A percentile compares a stretch with the other conserved stretches of the same genome.
These are phyloP conservation scores for Tetrastigma voinierianum DNA, from an alignment of 164 flowering plant species.

Conservation along the genomic window DNA sequence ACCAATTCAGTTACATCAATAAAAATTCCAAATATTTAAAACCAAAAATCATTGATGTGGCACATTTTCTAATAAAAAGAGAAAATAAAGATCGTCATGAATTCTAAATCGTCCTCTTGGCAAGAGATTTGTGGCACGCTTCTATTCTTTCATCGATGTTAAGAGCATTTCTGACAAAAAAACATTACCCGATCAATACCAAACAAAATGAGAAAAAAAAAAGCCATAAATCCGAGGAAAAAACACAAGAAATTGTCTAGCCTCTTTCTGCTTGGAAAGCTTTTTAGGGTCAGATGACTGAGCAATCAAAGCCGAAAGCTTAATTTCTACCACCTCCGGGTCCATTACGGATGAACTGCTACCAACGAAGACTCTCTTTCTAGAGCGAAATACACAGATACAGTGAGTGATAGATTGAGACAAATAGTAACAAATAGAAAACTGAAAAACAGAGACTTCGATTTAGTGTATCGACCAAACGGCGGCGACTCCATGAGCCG, in stretches of 20 bases:
- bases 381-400: conserved; percentile 12
- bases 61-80: too few species aligned
- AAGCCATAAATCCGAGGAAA: neutral
- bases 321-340: conserved; percentile 32
- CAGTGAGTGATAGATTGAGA: neutral
- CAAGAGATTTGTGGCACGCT: too few species aligned
- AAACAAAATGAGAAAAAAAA: neutral
- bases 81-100: too few species aligned
- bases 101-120: too few species aligned
- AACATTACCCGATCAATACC: neutral
- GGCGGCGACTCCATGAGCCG: conserved; percentile 1
- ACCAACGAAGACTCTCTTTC: conserved; percentile 24
- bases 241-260: conserved; percentile 8
- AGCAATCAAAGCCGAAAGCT: conserved; percentile 14
- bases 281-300: conserved; percentile 16
- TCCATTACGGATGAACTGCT: conserved; percentile 28
- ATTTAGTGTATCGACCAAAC: neutral
- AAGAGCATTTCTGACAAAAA: neutral
- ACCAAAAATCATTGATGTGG: too few species aligned
- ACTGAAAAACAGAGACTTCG: neutral
- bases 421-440: neutral
- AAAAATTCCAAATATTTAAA: too few species aligned
- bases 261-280: conserved; percentile 25
- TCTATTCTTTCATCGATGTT: too few species aligned
- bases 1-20: too few species aligned